Base-by-base conservation (phyloP, 805 yeast species). In the Alloascoidea hylecoeti region DNA sequence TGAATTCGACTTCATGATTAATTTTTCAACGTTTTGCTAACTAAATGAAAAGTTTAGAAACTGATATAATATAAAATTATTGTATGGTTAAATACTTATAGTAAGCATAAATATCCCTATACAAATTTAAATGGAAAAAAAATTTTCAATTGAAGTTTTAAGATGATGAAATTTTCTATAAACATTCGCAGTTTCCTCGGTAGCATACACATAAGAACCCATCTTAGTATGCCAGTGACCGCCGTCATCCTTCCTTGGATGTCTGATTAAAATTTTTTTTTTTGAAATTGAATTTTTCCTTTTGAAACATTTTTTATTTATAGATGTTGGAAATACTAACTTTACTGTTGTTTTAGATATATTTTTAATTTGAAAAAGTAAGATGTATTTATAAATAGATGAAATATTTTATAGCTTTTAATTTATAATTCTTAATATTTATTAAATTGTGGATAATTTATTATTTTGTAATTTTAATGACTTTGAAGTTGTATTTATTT, bases 151-250 rank as follows among this genome's bases (percentile, higher is more conserved):
- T 13, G 13, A 16, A 15, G 5, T 15, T 30, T 42, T 42, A 49
- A 46, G 46, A 46, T 56, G 60, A 57, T 54, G 61, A 57, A 52
- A 53, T 46, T 33, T 28, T 42, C 40, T 43, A 34, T 52, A 45
- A 56, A 57, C 63, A 57, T 57, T 57, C 63, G 63, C 63, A 57
- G 63, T 57, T 57, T 57, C 63, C 63, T 56, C 63, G 62, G 63
- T 58, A 57, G 63, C 56, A 49, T 44, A 49, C 62, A 51, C 41
- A 40, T 42, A 46, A n/a, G 60, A 57, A 55, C 62, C 61, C 55
- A 52, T 43, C 42, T 46, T 42, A 42, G 63, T 53, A 47, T 55
- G 59, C 49, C 62, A 43, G 62, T 57, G 63, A 58, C 63, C 62
- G 63, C 44, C 41, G 45, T 49, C 39, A 50, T 53, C 61, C 62